phyloP scores from a whole-genome alignment of 805 yeast genomes.

The Clavispora vitiphila region DNA sequence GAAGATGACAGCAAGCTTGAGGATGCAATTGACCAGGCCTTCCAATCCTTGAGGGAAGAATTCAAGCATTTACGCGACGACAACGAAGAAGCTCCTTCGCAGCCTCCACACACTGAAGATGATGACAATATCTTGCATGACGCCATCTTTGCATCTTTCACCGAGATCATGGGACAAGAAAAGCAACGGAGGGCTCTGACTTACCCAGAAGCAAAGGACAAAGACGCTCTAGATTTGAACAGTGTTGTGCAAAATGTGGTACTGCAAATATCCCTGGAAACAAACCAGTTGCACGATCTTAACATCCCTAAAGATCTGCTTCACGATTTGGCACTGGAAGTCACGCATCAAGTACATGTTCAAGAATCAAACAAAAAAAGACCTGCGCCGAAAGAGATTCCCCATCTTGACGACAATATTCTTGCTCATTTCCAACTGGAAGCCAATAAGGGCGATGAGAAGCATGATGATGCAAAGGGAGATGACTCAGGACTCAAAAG shows the following conservation, averaged over 20 bases:
- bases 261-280: constrained; percentile 11
- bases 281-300: constrained; percentile 9
- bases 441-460: constrained; percentile 21
- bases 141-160: constrained; percentile 20
- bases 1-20: constrained; percentile 6
- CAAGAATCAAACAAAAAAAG: constrained; percentile 19
- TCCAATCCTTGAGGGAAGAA: neutral
- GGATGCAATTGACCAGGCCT: constrained; percentile 6
- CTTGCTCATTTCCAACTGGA: constrained; percentile 33
- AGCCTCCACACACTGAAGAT: neutral
- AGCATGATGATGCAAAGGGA: neutral
- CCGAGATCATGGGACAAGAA: constrained; percentile 2
- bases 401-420: constrained; percentile 32
- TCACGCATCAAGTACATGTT: constrained; percentile 21
- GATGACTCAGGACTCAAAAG: constrained; percentile 6
- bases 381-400: constrained; percentile 18
- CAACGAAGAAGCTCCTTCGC: neutral
- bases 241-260: constrained; percentile 26
- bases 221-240: constrained; percentile 11
- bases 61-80: neutral
- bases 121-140: constrained; percentile 18
- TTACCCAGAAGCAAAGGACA: neutral
- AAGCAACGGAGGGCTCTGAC: constrained; percentile 1
- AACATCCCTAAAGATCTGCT: constrained; percentile 20
- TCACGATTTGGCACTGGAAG: constrained; percentile 26